These are phyloP conservation scores for Secale cereale DNA, from an alignment of 176 grass and related monocot genomes.

Conservation along the genomic window DNA sequence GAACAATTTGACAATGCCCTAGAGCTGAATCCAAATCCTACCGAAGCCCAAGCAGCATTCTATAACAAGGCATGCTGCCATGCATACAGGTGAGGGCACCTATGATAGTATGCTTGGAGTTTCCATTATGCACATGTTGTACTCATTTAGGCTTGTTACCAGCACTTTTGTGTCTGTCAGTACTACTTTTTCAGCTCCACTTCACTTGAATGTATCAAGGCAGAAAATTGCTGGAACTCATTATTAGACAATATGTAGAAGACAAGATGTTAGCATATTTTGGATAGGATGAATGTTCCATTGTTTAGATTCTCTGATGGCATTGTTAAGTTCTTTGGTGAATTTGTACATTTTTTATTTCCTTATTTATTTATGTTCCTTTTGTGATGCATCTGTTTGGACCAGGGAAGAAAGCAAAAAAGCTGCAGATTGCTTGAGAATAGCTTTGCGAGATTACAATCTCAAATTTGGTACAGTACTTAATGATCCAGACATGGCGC, in stretches of 20 bases:
- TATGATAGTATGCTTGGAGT: neutral
- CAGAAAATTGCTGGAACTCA: neutral
- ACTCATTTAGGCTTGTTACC: neutral
- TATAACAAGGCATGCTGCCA: slow-evolving; percentile 99
- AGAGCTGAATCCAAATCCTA: slow-evolving; percentile 72
- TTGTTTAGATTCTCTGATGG: slow-evolving; percentile 1
- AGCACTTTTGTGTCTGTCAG: neutral
- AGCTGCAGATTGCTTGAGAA: slow-evolving; percentile 74
- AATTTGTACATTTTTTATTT: slow-evolving; percentile 12
- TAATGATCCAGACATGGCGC: slow-evolving; percentile 85
- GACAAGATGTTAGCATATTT: neutral
- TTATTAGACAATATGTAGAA: neutral
- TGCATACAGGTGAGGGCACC: slow-evolving; percentile 69
- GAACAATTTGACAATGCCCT: slow-evolving; percentile 79
- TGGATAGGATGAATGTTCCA: neutral
- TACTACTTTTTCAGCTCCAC: neutral
- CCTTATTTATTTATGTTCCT: neutral
- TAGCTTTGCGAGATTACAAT: slow-evolving; percentile 82
- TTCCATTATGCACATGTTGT: neutral
- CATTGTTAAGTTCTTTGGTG: neutral
- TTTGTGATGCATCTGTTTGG: slow-evolving; percentile 35
- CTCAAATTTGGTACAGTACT: slow-evolving; percentile 95
- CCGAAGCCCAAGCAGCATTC: slow-evolving; percentile 80
- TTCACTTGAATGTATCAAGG: slow-evolving; percentile 2
- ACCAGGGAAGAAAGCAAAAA: slow-evolving; percentile 86